These are phyloP conservation scores for Ustilaginoidea virens DNA, from an alignment of 2,329 filamentous ascomycete species.

Conservation along the genomic window DNA sequence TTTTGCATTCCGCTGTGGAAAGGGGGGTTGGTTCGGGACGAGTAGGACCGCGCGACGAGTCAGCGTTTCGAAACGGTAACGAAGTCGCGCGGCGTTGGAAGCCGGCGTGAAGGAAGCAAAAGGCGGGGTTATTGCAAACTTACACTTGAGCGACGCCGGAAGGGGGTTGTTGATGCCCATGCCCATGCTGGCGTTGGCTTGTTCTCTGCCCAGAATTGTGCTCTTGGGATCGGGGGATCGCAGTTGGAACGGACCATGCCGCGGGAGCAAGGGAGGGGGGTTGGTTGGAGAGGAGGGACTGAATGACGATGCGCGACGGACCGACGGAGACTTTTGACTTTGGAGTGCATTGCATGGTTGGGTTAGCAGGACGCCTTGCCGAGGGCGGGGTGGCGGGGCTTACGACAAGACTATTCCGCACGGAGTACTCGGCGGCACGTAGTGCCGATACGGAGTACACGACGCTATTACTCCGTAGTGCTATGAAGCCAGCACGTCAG, in stretches of 20 bases:
- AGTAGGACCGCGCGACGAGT: too few relatives aligned
- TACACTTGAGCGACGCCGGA: slow-evolving; percentile 52
- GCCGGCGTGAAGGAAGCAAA: background rate
- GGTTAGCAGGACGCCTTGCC: background rate
- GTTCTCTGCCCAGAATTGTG: background rate
- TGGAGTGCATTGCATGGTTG: too few relatives aligned
- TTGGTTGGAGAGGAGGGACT: background rate
- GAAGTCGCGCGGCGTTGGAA: background rate
- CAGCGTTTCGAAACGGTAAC: background rate
- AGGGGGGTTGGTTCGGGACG: slow-evolving; percentile 8
- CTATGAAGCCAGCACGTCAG: too few relatives aligned
- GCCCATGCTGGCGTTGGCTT: slow-evolving; percentile 1
- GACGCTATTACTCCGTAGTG: too few relatives aligned
- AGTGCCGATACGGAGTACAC: too few relatives aligned
- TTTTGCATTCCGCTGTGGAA: slow-evolving; percentile 77
- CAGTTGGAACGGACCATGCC: background rate
- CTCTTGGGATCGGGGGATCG: slow-evolving; percentile 2
- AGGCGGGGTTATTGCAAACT: slow-evolving; percentile 23
- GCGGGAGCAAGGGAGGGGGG: too few relatives aligned
- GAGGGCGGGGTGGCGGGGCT: too few relatives aligned
- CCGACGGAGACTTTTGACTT: too few relatives aligned
- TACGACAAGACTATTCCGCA: too few relatives aligned
- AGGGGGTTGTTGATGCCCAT: slow-evolving; percentile 55
- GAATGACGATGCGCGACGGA: slow-evolving; percentile 2
- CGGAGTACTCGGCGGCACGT: too few relatives aligned